Evolutionary conservation across 2,329 filamentous ascomycete species (phyloP).

Genomic region (Neurospora sp.): DNA sequence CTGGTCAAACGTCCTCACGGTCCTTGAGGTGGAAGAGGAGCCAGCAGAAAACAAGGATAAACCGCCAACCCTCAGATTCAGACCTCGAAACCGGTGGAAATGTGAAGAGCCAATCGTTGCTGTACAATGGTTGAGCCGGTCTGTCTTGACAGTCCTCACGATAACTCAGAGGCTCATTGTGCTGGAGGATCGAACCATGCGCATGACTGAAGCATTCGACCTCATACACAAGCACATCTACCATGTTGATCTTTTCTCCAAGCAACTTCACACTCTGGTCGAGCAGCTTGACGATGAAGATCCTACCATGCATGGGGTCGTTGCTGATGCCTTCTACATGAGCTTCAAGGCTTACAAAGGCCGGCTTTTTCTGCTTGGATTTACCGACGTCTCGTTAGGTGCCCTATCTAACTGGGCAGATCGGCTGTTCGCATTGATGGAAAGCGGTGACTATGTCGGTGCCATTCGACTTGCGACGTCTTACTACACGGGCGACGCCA

Average conservation of each 20-base stretch:
- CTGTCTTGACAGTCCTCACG: conserved; percentile 82
- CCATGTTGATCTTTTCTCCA: conserved; percentile 82
- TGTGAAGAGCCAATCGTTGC: conserved; percentile 93
- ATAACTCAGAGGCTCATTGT: conserved; percentile 91
- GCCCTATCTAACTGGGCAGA: conserved; percentile 96
- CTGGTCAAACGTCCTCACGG: conserved; percentile 95
- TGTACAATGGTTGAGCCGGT: conserved; percentile 92
- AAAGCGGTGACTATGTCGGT: conserved; percentile 88
- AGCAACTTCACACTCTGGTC: conserved; percentile 73
- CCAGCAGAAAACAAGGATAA: conserved; percentile 62
- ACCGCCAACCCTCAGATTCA: conserved; percentile 69
- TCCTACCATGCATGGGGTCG: conserved; percentile 83
- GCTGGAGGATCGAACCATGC: conserved; percentile 78
- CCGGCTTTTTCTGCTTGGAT: conserved; percentile 82
- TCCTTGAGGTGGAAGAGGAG: conserved; percentile 77
- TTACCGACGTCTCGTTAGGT: conserved; percentile 85
- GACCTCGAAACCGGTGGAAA: conserved; percentile 77
- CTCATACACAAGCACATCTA: conserved; percentile 87
- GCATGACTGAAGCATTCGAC: conserved; percentile 91
- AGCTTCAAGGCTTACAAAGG: conserved; percentile 95
- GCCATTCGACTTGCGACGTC: conserved; percentile 84
- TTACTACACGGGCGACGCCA: conserved; percentile 85
- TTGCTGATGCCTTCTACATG: conserved; percentile 97
- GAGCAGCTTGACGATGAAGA: conserved; percentile 85
- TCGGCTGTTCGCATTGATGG: conserved; percentile 84